These are phyloP conservation scores for Fusarium mangiferae DNA, from an alignment of 2,329 filamentous ascomycete species.

Conservation along the genomic window DNA sequence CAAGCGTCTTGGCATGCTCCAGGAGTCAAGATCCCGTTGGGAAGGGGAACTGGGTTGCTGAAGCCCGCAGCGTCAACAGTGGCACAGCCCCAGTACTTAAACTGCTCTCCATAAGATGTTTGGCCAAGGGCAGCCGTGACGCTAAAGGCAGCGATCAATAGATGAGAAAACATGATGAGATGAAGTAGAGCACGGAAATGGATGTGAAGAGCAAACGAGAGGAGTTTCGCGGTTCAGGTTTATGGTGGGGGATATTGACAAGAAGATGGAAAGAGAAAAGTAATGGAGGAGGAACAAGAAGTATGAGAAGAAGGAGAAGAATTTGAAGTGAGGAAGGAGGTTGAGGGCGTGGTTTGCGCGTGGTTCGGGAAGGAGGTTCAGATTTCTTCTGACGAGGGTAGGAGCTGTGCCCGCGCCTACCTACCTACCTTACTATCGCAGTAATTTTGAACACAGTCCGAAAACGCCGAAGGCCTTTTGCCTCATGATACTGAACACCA, in stretches of 20 bases:
- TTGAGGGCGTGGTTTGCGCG: background rate
- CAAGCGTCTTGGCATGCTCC: constrained; percentile 33
- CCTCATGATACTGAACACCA: background rate
- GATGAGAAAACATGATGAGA: constrained; percentile 36
- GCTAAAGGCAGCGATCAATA: constrained; percentile 40
- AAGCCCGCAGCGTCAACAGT: constrained; percentile 32
- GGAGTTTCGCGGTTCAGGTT: background rate
- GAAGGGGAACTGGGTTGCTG: constrained; percentile 15
- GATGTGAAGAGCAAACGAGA: background rate
- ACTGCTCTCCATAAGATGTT: constrained; percentile 27
- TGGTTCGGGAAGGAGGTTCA: background rate
- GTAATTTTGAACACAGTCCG: constrained; percentile 9
- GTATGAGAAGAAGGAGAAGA: no score
- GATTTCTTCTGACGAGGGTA: background rate
- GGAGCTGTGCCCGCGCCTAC: background rate
- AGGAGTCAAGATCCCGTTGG: constrained; percentile 31
- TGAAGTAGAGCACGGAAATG: background rate
- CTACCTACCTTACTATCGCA: background rate
- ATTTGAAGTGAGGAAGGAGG: background rate
- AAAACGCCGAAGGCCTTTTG: constrained; percentile 5
- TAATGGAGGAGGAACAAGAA: no score
- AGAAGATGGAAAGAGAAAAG: background rate
- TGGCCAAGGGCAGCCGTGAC: constrained; percentile 23
- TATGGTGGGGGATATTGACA: background rate
- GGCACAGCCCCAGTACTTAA: constrained; percentile 42